These are phyloP conservation scores for Ophiostoma piceae DNA, from an alignment of 2,329 filamentous ascomycete genomes.

Conservation along the genomic window DNA sequence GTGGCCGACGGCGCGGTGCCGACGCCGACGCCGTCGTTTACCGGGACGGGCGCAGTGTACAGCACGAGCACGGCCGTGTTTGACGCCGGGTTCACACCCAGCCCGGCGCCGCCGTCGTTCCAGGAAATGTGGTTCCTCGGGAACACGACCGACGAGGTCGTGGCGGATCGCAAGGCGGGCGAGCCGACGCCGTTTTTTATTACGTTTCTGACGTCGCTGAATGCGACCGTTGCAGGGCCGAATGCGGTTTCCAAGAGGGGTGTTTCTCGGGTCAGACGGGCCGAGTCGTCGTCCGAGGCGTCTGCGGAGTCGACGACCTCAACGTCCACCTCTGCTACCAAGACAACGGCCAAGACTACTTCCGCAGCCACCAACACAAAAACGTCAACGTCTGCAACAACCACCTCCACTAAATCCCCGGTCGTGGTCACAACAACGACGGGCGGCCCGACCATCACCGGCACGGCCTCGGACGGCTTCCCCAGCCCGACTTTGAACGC, in stretches of 20 bases:
- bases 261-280: slow-evolving; percentile 22
- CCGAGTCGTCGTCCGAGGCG: neutral
- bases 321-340: neutral
- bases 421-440: slow-evolving; percentile 24
- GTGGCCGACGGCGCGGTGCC: slow-evolving; percentile 37
- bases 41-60: neutral
- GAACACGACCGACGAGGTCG: slow-evolving; percentile 73
- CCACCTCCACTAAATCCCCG: neutral
- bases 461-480: slow-evolving; percentile 41
- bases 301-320: neutral
- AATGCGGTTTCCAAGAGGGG: slow-evolving; percentile 28
- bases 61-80: slow-evolving; percentile 16
- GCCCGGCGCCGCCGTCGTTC: slow-evolving; percentile 54
- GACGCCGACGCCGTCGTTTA: slow-evolving; percentile 20
- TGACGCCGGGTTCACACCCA: slow-evolving; percentile 41
- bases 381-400: neutral
- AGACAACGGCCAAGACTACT: neutral
- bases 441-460: slow-evolving; percentile 11
- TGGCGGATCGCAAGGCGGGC: slow-evolving; percentile 63
- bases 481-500: slow-evolving; percentile 57
- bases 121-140: slow-evolving; percentile 77
- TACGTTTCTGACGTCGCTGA: slow-evolving; percentile 55
- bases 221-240: slow-evolving; percentile 33
- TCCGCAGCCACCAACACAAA: neutral
- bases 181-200: slow-evolving; percentile 88